These are phyloP conservation scores for Alternaria triticina DNA, from an alignment of 2,329 filamentous ascomycete species.

Conservation along the genomic window DNA sequence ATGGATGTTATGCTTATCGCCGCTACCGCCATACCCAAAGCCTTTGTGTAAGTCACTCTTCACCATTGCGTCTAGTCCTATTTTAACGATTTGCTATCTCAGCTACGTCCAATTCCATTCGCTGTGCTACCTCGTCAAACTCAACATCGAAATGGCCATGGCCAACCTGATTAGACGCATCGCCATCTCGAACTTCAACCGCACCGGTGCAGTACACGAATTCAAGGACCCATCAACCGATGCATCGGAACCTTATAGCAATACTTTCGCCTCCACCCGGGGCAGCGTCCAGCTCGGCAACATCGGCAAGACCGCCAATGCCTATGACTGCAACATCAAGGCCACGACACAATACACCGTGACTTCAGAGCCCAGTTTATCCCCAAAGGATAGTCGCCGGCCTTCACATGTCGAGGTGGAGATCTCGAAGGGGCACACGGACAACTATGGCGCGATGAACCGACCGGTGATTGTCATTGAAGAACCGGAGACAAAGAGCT, in stretches of 20 bases:
- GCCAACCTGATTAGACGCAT: constrained; percentile 36
- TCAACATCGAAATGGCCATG: constrained; percentile 52
- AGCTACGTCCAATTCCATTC: constrained; percentile 55
- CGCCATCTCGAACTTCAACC: neutral
- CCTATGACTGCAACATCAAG: neutral
- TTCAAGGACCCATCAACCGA: neutral
- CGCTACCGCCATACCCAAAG: constrained; percentile 50
- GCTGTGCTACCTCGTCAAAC: constrained; percentile 53
- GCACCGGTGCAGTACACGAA: neutral
- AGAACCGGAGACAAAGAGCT: neutral
- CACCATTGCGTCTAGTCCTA: neutral
- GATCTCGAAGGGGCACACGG: neutral
- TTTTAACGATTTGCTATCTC: neutral
- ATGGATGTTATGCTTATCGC: constrained; percentile 54
- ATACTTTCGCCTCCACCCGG: neutral
- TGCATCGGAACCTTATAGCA: neutral
- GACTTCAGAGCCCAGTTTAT: neutral
- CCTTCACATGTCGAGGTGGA: neutral
- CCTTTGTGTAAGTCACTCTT: constrained; percentile 37
- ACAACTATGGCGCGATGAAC: neutral
- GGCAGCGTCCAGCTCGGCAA: neutral
- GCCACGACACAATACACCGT: neutral
- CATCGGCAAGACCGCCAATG: neutral
- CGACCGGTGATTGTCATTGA: neutral
- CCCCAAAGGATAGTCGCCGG: neutral